Percentiles rank a stretch among this genome's conserved stretches.
phyloP scores from a whole-genome alignment of 805 yeast genomes.

The Maudiozyma turicensis region DNA sequence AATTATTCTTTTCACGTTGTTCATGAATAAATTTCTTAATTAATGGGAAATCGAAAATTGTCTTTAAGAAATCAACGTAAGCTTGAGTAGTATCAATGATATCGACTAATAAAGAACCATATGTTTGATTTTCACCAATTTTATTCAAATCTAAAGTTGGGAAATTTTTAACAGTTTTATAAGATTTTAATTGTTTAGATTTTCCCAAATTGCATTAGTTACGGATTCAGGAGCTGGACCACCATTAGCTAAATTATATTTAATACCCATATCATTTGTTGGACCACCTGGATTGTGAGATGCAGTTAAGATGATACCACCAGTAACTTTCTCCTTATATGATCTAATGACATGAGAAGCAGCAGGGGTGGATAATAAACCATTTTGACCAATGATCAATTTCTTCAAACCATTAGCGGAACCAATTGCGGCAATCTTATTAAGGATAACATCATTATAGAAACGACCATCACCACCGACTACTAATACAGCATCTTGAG shows the following conservation, averaged over 20 bases:
- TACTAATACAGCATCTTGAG: conserved; percentile 61
- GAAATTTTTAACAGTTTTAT: conserved; percentile 49
- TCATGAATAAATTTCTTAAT: conserved; percentile 58
- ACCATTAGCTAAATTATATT: conserved; percentile 89
- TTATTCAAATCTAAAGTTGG: conserved; percentile 54
- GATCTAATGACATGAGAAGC: conserved; percentile 88
- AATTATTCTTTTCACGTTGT: conserved; percentile 42
- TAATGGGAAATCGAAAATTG: conserved; percentile 77
- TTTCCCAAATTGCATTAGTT: conserved; percentile 75
- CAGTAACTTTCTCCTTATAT: conserved; percentile 53
- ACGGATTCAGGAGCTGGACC: conserved; percentile 98
- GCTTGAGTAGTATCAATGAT: conserved; percentile 73
- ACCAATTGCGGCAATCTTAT: conserved; percentile 69
- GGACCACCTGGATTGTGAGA: conserved; percentile 99
- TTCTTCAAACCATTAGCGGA: conserved; percentile 88
- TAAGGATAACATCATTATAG: conserved; percentile 75
- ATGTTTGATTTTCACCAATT: conserved; percentile 39
- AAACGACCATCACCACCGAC: conserved; percentile 97
- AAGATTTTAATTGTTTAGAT: conserved; percentile 48
- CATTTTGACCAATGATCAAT: conserved; percentile 78
- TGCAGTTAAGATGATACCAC: conserved; percentile 93
- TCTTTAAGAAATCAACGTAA: conserved; percentile 70
- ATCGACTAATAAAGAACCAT: conserved; percentile 63
- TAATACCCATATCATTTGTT: conserved; percentile 82
- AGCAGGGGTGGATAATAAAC: conserved; percentile 90